Conservation (phyloP, 805 yeast genomes). For the Candida awuae region DNA sequence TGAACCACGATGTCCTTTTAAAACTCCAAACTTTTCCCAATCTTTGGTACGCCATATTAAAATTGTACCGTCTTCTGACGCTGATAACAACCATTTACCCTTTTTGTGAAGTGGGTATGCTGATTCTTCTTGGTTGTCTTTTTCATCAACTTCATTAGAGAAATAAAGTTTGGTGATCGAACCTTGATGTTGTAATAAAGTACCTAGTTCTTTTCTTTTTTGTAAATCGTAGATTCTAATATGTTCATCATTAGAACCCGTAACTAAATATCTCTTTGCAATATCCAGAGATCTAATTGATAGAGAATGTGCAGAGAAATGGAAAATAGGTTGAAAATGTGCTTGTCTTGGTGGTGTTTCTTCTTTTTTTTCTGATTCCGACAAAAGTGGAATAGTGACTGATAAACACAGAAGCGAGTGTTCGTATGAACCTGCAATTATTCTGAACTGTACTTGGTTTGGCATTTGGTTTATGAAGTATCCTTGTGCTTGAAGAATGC, state of each 20-base stretch:
- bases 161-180: conserved; percentile 73
- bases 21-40: conserved; percentile 85
- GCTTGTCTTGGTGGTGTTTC: conserved; percentile 35
- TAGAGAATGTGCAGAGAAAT: conserved; percentile 88
- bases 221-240: conserved; percentile 90
- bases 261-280: conserved; percentile 77
- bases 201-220: conserved; percentile 88
- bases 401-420: conserved; percentile 85
- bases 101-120: conserved; percentile 29
- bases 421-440: conserved; percentile 92
- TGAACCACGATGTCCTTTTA: conserved; percentile 84
- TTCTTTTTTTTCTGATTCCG: conserved; percentile 13
- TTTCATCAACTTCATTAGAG: conserved; percentile 39
- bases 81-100: conserved; percentile 89
- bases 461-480: not conserved
- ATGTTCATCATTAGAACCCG: conserved; percentile 94
- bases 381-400: conserved; percentile 41
- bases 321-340: conserved; percentile 87
- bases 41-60: conserved; percentile 93
- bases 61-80: conserved; percentile 84
- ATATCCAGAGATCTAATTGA: conserved; percentile 81
- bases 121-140: conserved; percentile 6
- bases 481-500: not conserved
- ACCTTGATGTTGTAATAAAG: conserved; percentile 80
- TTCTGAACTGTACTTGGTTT: conserved; percentile 48